A percentile compares a stretch with the other conserved stretches of the same genome.
Conservation (phyloP, 495 filamentous ascomycete genomes). For the Daldinia caldariorum region DNA sequence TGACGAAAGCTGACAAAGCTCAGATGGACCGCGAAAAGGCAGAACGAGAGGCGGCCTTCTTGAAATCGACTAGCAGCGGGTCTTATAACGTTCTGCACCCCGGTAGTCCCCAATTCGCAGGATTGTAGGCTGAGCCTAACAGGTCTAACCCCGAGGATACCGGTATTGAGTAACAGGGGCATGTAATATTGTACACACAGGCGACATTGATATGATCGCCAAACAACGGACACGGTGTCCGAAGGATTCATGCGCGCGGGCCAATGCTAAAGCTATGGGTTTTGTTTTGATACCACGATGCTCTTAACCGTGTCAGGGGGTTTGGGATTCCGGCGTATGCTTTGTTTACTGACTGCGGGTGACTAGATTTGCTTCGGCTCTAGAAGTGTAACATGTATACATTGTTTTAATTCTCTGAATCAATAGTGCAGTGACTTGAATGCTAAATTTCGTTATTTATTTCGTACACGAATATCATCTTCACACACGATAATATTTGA, state of each 20-base stretch:
- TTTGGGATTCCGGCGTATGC: slow-evolving; percentile 17
- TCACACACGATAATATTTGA: neutral
- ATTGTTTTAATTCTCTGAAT: slow-evolving; percentile 20
- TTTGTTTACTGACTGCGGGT: neutral
- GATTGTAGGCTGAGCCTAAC: slow-evolving; percentile 28
- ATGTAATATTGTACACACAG: slow-evolving; percentile 27
- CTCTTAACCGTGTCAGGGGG: slow-evolving; percentile 4
- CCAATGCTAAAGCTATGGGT: slow-evolving; percentile 15
- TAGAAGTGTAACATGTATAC: slow-evolving; percentile 7
- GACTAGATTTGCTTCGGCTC: slow-evolving; percentile 16
- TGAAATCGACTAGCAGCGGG: slow-evolving; percentile 34
- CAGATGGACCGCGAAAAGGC: slow-evolving; percentile 70
- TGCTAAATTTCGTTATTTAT: neutral
- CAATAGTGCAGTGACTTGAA: neutral
- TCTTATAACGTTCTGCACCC: slow-evolving; percentile 48
- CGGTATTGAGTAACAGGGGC: slow-evolving; percentile 2
- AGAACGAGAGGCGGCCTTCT: slow-evolving; percentile 51
- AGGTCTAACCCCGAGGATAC: neutral
- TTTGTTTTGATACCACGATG: slow-evolving; percentile 28
- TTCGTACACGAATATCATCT: neutral
- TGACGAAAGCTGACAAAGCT: slow-evolving; percentile 83
- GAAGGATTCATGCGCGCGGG: slow-evolving; percentile 7
- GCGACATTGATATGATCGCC: slow-evolving; percentile 10
- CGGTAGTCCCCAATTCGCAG: slow-evolving; percentile 46
- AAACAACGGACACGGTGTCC: slow-evolving; percentile 3